Evolutionary conservation across 805 yeast genomes (phyloP).

Genomic region (Wickerhamomyces rabaulensis): DNA sequence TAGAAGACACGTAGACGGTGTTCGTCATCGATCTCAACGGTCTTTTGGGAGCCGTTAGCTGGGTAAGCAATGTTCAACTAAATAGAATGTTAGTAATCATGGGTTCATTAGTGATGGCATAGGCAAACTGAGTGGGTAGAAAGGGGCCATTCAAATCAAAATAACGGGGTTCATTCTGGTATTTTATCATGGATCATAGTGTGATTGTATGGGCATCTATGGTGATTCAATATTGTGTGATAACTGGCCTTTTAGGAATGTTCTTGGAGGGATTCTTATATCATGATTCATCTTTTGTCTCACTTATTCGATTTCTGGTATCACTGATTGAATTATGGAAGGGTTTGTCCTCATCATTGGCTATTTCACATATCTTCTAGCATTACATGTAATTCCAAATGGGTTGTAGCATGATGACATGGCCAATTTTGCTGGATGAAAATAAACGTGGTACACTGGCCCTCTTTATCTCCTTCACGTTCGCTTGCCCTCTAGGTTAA

Average conservation of each 20-base stretch:
- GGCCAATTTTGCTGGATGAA: not conserved
- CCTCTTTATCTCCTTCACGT: not conserved
- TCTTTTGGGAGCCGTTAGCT: constrained; percentile 99
- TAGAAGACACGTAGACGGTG: constrained; percentile 97
- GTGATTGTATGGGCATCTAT: too few species aligned
- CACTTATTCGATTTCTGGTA: not conserved
- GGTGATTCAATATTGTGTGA: not conserved
- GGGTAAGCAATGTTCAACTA: constrained; percentile 98
- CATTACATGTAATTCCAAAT: not conserved
- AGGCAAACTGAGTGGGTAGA: not conserved
- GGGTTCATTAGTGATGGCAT: constrained; percentile 45
- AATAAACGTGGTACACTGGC: not conserved
- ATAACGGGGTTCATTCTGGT: not conserved
- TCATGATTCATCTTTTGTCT: not conserved
- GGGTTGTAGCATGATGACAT: not conserved
- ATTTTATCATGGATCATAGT: not conserved
- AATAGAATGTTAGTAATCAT: constrained; percentile 5
- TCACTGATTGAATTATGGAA: not conserved
- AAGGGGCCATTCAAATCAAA: not conserved
- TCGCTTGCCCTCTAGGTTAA: not conserved
- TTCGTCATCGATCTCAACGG: constrained; percentile 97
- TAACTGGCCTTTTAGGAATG: not conserved
- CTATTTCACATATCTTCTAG: too few species aligned
- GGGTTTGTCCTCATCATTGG: not conserved
- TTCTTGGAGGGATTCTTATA: too few species aligned